Evolutionary conservation across 2,329 filamentous ascomycete genomes (phyloP), one percentile per base, ranked within the genome.

Genomic region (Fusarium sp.): DNA sequence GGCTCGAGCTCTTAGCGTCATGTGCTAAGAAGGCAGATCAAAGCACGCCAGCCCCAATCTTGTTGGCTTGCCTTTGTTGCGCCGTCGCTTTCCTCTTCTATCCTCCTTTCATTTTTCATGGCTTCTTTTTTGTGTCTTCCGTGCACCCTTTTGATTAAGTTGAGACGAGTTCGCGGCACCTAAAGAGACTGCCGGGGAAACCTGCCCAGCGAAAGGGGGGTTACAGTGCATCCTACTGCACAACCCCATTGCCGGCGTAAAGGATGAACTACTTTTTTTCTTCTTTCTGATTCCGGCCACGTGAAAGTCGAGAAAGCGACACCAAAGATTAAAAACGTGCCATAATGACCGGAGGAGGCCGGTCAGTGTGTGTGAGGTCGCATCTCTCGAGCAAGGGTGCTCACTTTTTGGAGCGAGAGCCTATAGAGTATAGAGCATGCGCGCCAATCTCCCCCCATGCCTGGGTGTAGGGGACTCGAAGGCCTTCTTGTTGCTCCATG

Each of bases 261-360:
- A 61, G 27, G 39, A 62, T 62, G 59, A 62, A 62, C 59, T 30
- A 62, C 30, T 35, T 16, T 45, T 45, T 34, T 45, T 61, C 58
- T 61, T 61, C 25, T 48, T 32, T 34, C 57, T 30, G 23, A 25
- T 30, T 35, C 35, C 35, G 25, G 23, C 37, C 56, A 59, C 27
- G 56, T 59, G 56, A 59, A 59, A 30, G n/a, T 2, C 25, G 16
- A 23, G 20, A 45, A 45, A 30, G 20, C 18, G 35, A 27, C 23
- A 41, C 9, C 16, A 39, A 59, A 27, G 35, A 32, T 39, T 32
- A 74, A 43, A 54, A 68, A 74, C 71, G 68, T 65, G 71, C 71
- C 71, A 74, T 68, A 39, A 68, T 50, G 56, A 32, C 71, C 71
- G 71, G 71, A 64, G 71, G 48, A 61, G 63, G 71, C 71, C 71